Evolutionary conservation across 2,329 filamentous ascomycete species (phyloP).

Genomic region (Claviceps digitariae): DNA sequence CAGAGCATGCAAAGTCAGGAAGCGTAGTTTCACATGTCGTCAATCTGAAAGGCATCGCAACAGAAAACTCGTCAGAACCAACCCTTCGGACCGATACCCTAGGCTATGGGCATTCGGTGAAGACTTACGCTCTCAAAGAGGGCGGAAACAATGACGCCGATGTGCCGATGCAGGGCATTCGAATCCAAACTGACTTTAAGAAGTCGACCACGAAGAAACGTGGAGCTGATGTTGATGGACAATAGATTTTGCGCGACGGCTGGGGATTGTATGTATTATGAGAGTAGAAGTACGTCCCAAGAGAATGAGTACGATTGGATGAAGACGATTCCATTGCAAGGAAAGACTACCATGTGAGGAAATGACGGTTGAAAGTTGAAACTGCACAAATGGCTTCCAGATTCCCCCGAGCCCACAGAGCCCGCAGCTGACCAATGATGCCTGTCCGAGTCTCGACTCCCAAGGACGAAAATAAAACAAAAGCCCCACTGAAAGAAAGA

Average conservation of each 20-base stretch:
- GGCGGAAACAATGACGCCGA: conserved; percentile 21
- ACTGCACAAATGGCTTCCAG: neutral
- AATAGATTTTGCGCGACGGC: neutral
- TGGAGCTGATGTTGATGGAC: neutral
- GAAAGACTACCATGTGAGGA: no score
- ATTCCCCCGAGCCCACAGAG: neutral
- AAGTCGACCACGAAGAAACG: conserved; percentile 11
- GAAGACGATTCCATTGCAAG: neutral
- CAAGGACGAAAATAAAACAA: no score
- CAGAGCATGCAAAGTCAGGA: conserved; percentile 17
- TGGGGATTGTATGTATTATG: neutral
- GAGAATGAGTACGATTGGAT: neutral
- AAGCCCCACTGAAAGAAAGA: neutral
- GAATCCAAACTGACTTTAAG: conserved; percentile 24
- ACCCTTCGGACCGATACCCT: conserved; percentile 20
- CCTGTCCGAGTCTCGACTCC: no score
- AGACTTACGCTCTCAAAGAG: conserved; percentile 16
- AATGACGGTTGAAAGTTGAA: neutral
- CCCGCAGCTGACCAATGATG: no score
- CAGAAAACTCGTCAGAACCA: conserved; percentile 7
- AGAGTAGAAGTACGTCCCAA: neutral
- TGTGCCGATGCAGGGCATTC: conserved; percentile 24
- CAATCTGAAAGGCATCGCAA: neutral
- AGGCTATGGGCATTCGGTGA: conserved; percentile 18
- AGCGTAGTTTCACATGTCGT: conserved; percentile 5